Evolutionary conservation across 495 filamentous ascomycete genomes (phyloP), one percentile per base, ranked within the genome.

Genomic region (Hypoxylon subgilvum): DNA sequence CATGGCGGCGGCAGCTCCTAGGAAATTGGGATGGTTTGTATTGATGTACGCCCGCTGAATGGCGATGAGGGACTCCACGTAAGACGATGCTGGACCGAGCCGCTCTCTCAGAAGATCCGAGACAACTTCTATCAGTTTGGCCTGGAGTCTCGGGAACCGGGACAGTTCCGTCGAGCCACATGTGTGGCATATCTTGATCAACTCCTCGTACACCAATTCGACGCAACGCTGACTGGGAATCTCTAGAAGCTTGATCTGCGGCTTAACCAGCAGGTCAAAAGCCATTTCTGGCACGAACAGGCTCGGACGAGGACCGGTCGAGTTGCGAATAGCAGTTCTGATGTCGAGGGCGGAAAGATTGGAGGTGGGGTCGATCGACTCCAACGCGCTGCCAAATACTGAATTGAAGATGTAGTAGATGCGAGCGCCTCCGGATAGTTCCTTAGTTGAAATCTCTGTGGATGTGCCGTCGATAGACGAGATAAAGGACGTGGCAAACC

Each of bases 331-430:
- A 16, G 94, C 94, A 6, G 95, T 99, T 67, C 95, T 86, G 53
- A 99, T 99, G 67, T 99, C 94, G n/a, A 92, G 86, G 9, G 92
- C 88, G 10, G 92, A 94, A 59, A 99, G 85, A 68, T 97, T 97
- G 14, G 86, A 87, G 0, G 92, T 97, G 4, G 94, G 94, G 64
- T 97, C 92, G 57, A 99, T 96, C 5, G 91, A 88, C 71, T 97
- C 95, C 18, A 99, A 76, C 7, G 93, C 96, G 73, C 95, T 96
- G 40, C 94, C 95, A 73, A 97, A 99, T 10, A 99, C 95, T 31
- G 93, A 96, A 72, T 99, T 99, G 79, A 99, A 99, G 45, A 99
- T 97, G 73, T 99, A 99, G 74, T 99, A 99, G 57, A 99, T 97
- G 18, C 94, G 84, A 13, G 94, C 94, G 53, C 94, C 94, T 62